These are phyloP conservation scores for Pseudogymnoascus sp. DNA, from an alignment of 2,329 filamentous ascomycete species.

Conservation along the genomic window DNA sequence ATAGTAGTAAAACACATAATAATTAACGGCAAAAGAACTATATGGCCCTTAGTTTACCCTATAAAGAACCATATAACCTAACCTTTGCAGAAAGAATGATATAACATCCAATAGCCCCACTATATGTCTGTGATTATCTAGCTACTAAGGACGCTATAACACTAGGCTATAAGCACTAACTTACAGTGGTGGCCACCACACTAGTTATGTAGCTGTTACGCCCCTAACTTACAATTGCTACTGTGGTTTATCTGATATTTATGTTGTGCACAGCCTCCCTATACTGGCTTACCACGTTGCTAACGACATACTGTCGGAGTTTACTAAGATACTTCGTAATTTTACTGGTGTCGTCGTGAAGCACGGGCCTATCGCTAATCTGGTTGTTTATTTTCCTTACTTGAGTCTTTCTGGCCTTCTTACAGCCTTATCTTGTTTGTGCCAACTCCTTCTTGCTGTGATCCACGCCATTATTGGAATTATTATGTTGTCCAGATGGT, in stretches of 20 bases:
- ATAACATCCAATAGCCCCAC: too few species aligned
- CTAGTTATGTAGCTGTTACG: too few species aligned
- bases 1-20: not conserved
- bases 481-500: not conserved
- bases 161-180: too few species aligned
- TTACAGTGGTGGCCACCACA: too few species aligned
- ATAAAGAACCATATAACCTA: too few species aligned
- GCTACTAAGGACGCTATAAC: too few species aligned
- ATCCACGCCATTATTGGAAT: not conserved
- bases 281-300: not conserved
- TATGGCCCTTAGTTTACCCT: too few species aligned
- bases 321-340: not conserved
- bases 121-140: too few species aligned
- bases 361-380: not conserved
- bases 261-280: not conserved
- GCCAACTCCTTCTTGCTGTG: not conserved
- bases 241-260: too few species aligned
- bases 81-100: too few species aligned
- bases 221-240: too few species aligned
- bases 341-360: not conserved
- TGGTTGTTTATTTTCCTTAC: not conserved
- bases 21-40: not conserved
- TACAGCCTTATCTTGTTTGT: not conserved
- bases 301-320: not conserved
- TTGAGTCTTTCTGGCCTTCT: not conserved